A percentile compares a stretch with the other conserved stretches of the same genome.
Evolutionary conservation across 441 rosid species (phyloP).

Genomic region (Eutrema salsugineum): DNA sequence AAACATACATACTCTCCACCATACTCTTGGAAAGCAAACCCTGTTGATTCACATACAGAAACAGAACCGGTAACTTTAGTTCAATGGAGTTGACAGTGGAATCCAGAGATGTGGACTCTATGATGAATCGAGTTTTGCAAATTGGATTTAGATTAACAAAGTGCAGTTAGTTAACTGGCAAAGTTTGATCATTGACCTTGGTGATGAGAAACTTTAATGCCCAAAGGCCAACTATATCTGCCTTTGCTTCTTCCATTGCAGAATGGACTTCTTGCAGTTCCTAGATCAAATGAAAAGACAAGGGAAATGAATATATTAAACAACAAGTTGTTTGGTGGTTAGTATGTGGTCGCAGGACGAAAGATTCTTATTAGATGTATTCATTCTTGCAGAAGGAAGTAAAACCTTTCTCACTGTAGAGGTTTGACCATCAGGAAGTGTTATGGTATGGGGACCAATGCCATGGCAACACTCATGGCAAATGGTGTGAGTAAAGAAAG

Average conservation of each 20-base stretch:
- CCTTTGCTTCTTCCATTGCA: conserved; percentile 95
- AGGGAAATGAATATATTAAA: not conserved
- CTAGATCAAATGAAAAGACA: conserved; percentile 35
- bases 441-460: conserved; percentile 91
- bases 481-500: conserved; percentile 90
- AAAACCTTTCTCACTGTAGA: conserved; percentile 92
- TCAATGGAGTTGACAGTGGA: not conserved
- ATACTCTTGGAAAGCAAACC: conserved; percentile 64
- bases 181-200: conserved; percentile 44
- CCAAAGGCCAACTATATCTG: conserved; percentile 99
- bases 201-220: conserved; percentile 76
- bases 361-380: not conserved
- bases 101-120: not conserved
- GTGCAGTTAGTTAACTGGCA: not conserved
- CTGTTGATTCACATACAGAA: conserved; percentile 35
- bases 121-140: not conserved
- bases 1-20: conserved; percentile 79
- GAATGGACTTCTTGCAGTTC: conserved; percentile 94
- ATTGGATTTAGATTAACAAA: not conserved
- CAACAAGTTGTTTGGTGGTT: not conserved
- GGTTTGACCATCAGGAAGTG: conserved; percentile 78
- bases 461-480: conserved; percentile 99
- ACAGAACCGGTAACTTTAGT: not conserved
- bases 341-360: not conserved
- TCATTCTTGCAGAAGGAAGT: conserved; percentile 6